These are phyloP conservation scores for Diaporthe ilicicola DNA, from an alignment of 2,329 filamentous ascomycete genomes.

Conservation along the genomic window DNA sequence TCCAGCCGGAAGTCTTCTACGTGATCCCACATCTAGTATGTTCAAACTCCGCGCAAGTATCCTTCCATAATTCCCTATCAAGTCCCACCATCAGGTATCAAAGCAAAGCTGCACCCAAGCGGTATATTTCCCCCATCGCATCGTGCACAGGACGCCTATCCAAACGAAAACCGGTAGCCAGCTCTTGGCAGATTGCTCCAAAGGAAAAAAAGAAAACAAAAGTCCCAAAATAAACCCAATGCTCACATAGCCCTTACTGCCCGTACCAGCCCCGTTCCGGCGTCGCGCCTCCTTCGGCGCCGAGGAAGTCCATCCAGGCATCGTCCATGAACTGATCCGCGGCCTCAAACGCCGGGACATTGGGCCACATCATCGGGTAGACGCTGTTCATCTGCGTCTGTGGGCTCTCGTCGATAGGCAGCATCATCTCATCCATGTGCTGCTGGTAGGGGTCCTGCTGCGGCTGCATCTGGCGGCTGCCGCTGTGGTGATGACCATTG, in stretches of 20 bases:
- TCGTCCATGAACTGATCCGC: conserved; percentile 50
- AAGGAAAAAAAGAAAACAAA: background rate
- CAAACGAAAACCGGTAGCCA: background rate
- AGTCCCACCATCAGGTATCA: conserved; percentile 7
- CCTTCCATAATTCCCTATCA: background rate
- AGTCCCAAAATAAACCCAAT: background rate
- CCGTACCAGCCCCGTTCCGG: conserved; percentile 32
- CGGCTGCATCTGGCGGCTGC: conserved; percentile 28
- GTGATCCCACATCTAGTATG: background rate
- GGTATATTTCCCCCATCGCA: background rate
- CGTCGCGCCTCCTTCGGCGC: conserved; percentile 30
- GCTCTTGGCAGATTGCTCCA: background rate
- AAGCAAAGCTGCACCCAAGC: conserved; percentile 16
- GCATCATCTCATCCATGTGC: conserved; percentile 35
- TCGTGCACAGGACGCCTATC: background rate
- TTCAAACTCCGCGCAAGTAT: conserved; percentile 7
- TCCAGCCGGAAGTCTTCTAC: conserved; percentile 6
- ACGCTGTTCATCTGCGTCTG: conserved; percentile 53
- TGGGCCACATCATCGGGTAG: conserved; percentile 57
- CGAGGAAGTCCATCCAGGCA: conserved; percentile 48
- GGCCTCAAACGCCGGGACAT: conserved; percentile 46
- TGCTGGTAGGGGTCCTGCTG: conserved; percentile 32
- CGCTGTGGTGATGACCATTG: conserved; percentile 19
- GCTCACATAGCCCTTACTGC: background rate
- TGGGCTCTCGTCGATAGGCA: conserved; percentile 47